These are phyloP conservation scores for Straminergon stramineum DNA, from an alignment of 225 moss, liverwort and hornwort species.

Conservation along the genomic window DNA sequence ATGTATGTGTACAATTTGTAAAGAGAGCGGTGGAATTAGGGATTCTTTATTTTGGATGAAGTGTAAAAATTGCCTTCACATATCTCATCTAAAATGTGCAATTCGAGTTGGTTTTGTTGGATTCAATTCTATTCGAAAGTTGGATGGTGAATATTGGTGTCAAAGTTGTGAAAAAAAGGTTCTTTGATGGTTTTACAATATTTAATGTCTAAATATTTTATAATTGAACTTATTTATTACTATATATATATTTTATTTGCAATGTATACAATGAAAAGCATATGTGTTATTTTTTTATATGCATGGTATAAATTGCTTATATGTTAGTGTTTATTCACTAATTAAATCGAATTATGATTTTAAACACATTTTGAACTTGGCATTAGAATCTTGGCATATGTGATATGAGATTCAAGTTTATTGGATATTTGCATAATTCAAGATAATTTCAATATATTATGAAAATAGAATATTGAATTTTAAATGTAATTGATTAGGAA, in stretches of 20 bases:
- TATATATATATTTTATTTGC: no score
- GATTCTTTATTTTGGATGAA: slow-evolving; percentile 27
- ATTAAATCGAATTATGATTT: no score
- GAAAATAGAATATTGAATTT: no score
- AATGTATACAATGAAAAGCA: no score
- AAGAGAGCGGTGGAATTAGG: neutral
- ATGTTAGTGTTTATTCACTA: no score
- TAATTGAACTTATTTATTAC: no score
- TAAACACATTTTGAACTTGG: neutral
- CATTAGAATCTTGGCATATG: neutral
- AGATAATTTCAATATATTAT: neutral
- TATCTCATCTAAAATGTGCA: slow-evolving; percentile 33
- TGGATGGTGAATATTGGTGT: slow-evolving; percentile 62
- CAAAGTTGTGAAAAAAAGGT: slow-evolving; percentile 49
- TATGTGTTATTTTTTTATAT: no score
- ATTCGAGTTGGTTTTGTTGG: slow-evolving; percentile 26
- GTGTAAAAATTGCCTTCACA: slow-evolving; percentile 27
- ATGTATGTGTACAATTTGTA: slow-evolving; percentile 43
- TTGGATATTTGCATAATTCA: neutral
- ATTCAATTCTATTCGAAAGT: neutral
- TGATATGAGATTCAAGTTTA: neutral
- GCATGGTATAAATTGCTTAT: no score
- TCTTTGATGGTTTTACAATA: neutral
- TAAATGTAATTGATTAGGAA: neutral
- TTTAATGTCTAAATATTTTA: neutral